Conservation (phyloP, 257 asterid genomes). For the Solanum infundibuliforme region DNA sequence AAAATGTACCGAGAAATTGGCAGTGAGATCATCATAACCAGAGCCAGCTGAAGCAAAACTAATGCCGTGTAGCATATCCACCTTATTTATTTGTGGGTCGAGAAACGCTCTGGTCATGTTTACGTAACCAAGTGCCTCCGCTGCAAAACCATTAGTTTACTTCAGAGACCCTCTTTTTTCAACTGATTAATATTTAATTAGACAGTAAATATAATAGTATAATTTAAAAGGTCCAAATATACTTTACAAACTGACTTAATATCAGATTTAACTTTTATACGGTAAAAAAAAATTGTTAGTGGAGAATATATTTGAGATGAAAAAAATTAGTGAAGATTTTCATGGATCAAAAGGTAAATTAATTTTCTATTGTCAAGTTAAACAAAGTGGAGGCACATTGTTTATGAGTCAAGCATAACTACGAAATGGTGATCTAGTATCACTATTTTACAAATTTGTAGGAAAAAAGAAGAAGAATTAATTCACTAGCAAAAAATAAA, state of each 20-base stretch:
- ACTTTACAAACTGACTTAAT: not conserved
- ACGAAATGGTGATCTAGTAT: not conserved
- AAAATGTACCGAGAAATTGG: conserved; percentile 26
- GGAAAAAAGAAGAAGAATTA: not conserved
- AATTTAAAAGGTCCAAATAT: not conserved
- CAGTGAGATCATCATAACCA: conserved; percentile 46
- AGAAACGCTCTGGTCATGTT: conserved; percentile 26
- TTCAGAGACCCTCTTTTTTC: not conserved
- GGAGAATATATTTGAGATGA: not conserved
- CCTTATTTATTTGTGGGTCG: conserved; percentile 23
- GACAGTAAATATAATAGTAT: not conserved
- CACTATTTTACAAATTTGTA: not conserved
- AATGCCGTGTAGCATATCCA: conserved; percentile 36
- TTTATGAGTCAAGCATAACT: not conserved
- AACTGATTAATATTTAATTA: not conserved
- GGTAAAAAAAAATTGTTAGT: not conserved
- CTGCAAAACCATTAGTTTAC: conserved; percentile 5
- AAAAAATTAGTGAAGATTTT: not conserved
- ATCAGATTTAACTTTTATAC: not conserved
- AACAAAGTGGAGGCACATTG: not conserved
- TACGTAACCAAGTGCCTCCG: conserved; percentile 28
- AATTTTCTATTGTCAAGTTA: too few species aligned
- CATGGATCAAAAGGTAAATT: not conserved
- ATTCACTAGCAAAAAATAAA: not conserved
- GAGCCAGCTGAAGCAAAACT: conserved; percentile 55